Evolutionary conservation across 2,329 filamentous ascomycete genomes (phyloP).

Genomic region (Stemphylium lycopersici): DNA sequence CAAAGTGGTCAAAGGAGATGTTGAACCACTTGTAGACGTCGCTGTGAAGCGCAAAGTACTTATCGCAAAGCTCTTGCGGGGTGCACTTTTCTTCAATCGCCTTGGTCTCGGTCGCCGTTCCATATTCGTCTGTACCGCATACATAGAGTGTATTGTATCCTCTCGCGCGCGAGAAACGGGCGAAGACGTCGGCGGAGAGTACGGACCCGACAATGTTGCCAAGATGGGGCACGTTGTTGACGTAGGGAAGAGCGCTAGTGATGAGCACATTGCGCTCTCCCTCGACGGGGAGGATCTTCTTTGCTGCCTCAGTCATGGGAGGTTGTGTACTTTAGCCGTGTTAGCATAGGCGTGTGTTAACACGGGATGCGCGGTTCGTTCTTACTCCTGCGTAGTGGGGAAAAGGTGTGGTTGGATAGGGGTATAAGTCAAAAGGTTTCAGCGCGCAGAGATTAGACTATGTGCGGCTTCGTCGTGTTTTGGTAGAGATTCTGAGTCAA

Average conservation of each 20-base stretch:
- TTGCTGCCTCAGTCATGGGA: constrained; percentile 43
- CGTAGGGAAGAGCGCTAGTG: constrained; percentile 89
- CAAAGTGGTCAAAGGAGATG: constrained; percentile 93
- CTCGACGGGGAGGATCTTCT: constrained; percentile 56
- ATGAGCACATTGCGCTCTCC: constrained; percentile 85
- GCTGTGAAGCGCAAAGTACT: constrained; percentile 89
- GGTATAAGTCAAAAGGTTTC: not conserved
- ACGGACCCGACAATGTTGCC: constrained; percentile 62
- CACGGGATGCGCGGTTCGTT: rapidly evolving
- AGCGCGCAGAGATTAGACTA: not conserved
- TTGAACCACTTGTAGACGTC: constrained; percentile 96
- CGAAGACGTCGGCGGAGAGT: constrained; percentile 83
- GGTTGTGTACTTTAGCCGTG: not conserved
- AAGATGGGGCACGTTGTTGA: constrained; percentile 76
- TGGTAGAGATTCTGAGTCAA: constrained; percentile 31
- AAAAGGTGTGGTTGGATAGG: not conserved
- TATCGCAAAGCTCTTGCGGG: constrained; percentile 84
- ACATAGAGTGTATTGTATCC: constrained; percentile 82
- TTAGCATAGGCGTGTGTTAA: not conserved
- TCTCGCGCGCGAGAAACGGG: constrained; percentile 76
- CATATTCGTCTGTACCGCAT: constrained; percentile 92
- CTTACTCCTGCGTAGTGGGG: not conserved
- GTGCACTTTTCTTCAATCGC: constrained; percentile 86
- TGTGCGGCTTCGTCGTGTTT: constrained; percentile 13
- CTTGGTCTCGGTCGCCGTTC: constrained; percentile 94